Conservation (phyloP, 768 basidiomycete species). For the Solioccasus polychromus region DNA sequence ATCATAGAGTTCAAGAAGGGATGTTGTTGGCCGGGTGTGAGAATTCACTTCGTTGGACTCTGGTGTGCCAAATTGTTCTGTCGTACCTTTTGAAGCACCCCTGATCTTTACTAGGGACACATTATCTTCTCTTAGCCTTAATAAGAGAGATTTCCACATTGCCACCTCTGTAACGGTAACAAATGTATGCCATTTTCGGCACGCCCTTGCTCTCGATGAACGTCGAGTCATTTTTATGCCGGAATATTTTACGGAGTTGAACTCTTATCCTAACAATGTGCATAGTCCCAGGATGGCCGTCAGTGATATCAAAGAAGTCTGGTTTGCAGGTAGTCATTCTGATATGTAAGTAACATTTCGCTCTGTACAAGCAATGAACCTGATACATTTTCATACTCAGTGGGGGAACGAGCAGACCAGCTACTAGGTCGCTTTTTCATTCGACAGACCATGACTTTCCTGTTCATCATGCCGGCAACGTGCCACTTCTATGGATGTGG, state of each 20-base stretch:
- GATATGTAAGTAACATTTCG: slow-evolving; percentile 8
- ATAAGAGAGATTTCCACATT: slow-evolving; percentile 3
- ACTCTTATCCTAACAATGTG: background rate
- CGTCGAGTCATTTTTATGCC: slow-evolving; percentile 13
- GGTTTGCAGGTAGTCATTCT: slow-evolving; percentile 11
- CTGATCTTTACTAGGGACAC: slow-evolving; percentile 8
- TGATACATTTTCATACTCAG: background rate
- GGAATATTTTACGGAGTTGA: slow-evolving; percentile 12
- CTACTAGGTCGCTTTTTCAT: background rate
- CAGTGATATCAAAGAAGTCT: slow-evolving; percentile 11
- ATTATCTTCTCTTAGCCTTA: slow-evolving; percentile 9
- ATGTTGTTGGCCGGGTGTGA: slow-evolving; percentile 22
- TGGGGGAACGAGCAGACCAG: background rate
- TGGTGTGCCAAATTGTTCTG: slow-evolving; percentile 30
- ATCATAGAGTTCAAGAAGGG: slow-evolving; percentile 25
- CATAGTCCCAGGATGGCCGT: background rate
- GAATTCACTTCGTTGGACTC: slow-evolving; percentile 34
- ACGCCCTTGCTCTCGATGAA: slow-evolving; percentile 15
- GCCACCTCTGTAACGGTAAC: slow-evolving; percentile 5
- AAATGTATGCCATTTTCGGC: slow-evolving; percentile 13
- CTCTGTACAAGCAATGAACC: background rate
- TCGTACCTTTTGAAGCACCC: background rate
- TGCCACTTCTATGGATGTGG: slow-evolving; percentile 10
- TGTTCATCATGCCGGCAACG: slow-evolving; percentile 4
- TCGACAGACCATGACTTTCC: background rate